Base-by-base conservation (phyloP, 257 asterid species). In the Penstemon barbatus region DNA sequence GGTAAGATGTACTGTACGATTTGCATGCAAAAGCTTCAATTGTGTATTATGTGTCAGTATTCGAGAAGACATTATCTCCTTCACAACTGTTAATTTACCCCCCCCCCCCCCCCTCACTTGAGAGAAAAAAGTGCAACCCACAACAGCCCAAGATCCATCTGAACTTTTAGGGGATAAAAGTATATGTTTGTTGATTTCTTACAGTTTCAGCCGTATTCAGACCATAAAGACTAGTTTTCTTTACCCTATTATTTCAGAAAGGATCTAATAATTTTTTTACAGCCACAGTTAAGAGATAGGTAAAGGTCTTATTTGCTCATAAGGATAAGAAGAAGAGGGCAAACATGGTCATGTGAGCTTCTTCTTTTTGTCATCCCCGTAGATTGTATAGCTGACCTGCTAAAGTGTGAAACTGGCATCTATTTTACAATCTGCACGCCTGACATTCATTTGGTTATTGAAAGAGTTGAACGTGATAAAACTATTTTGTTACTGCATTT, bases 381-480 rank as follows among this genome's bases (percentile, higher is more conserved):
- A 25, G 2, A 25, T 25, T 25, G 33, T 25, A 25, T 25, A 25
- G 2, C 33, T 25, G 33, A 25, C 33, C 33, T 25, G 33, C 33
- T 25, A 25, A 46, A 45, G 61, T 51, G 5, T 55, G 44, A 48
- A 66, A 61, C 42, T 65, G 64, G 40, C 63, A 39, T 59, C 44
- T 59, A 70, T 66, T 58, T 58, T 43, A 59, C 57, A 54, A 51
- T 63, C 37, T 63, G 25, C 67, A 36, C 6, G 4, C 9, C 41
- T 75, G 65, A 8, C 64, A 15, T 64, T 70, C 59, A 45, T 60
- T 78, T 69, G 18, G 40, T 66, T 60, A 49, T 33, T 65, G 38
- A 66, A 39, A 63, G 56, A 60, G 41, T 13, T 5, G 65, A 63
- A 54, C 66, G 33, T 9, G 68, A 6, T 39, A 50, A 10, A 59